Evolutionary conservation across 2,329 filamentous ascomycete species (phyloP).

Genomic region (Botrytis elliptica): DNA sequence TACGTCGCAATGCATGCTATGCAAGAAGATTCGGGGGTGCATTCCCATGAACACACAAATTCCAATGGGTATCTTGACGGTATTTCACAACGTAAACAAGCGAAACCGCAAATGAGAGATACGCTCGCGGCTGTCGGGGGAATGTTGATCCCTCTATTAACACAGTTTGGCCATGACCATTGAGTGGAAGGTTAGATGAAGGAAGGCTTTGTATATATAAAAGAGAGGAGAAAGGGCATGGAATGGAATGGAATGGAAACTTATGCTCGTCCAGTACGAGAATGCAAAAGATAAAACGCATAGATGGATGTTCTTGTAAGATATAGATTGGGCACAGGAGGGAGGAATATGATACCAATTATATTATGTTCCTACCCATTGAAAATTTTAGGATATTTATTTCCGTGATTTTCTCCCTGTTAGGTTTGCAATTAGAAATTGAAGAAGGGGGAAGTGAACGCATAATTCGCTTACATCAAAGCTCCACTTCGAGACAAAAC

Average conservation of each 20-base stretch:
- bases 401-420: background rate
- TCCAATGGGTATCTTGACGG: constrained; percentile 56
- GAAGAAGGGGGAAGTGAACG: background rate
- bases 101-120: constrained; percentile 62
- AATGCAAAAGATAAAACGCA: background rate
- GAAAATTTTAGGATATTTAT: background rate
- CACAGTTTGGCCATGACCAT: constrained; percentile 76
- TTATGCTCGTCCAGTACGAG: background rate
- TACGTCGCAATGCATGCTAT: constrained; percentile 99
- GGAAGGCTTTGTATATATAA: background rate
- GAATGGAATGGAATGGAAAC: background rate
- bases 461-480: background rate
- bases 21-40: constrained; percentile 65
- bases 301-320: background rate
- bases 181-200: constrained; percentile 24
- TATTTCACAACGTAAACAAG: constrained; percentile 50
- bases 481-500: background rate
- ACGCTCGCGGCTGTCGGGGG: constrained; percentile 69
- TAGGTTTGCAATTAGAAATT: background rate
- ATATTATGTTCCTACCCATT: background rate
- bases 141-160: constrained; percentile 75
- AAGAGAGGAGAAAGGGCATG: background rate
- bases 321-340: background rate
- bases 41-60: constrained; percentile 43
- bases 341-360: background rate